These are phyloP conservation scores for Durusdinium trenchii DNA, from an alignment of 73 alveolate species.

Conservation along the genomic window DNA sequence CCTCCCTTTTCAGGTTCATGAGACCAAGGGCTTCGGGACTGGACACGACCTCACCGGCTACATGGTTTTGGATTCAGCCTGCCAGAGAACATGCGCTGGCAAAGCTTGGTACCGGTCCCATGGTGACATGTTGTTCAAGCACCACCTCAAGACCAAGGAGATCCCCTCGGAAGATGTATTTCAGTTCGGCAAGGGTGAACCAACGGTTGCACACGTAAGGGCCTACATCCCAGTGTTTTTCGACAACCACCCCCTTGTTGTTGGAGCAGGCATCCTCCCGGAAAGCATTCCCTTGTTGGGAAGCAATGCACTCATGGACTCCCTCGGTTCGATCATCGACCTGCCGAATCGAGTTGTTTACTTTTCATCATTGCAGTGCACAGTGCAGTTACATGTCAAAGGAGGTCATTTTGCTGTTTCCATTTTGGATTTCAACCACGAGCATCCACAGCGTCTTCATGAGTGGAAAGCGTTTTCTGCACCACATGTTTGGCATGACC, in stretches of 20 bases:
- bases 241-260: neutral
- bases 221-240: neutral
- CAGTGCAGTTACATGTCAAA: neutral
- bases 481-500: neutral
- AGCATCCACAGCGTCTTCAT: neutral
- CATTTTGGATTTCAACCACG: neutral
- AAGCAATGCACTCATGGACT: neutral
- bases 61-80: slow-evolving; percentile 52
- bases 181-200: no score
- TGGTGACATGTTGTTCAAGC: no score
- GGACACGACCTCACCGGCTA: neutral
- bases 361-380: neutral
- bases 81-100: slow-evolving; percentile 51
- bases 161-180: no score
- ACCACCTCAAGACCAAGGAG: no score
- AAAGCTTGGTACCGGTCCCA: neutral
- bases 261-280: neutral
- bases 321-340: neutral
- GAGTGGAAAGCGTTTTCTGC: neutral
- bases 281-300: slow-evolving; percentile 25
- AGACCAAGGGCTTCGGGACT: no score
- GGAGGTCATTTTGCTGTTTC: neutral
- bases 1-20: neutral
- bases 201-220: neutral
- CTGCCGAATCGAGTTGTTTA: neutral